Evolutionary conservation across 176 grass and related monocot species (phyloP).

Genomic region (Ensete glaucum): DNA sequence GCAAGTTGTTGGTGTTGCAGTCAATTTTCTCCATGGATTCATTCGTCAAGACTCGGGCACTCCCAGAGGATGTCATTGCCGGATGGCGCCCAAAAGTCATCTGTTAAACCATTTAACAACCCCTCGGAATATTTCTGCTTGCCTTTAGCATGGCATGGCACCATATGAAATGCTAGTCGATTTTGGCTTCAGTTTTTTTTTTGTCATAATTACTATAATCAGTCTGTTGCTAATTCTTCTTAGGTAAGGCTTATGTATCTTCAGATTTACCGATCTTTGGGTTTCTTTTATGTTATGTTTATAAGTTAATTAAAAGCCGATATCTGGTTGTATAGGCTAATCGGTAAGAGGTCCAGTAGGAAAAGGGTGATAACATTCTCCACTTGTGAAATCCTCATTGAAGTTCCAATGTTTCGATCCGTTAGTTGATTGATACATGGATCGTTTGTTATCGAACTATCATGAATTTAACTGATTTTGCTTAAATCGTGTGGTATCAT

Average conservation of each 20-base stretch:
- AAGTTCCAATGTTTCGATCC: no score
- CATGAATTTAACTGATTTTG: no score
- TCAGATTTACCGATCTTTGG: not conserved
- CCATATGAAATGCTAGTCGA: not conserved
- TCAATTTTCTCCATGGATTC: constrained; percentile 78
- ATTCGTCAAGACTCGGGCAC: constrained; percentile 69
- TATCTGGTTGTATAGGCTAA: not conserved
- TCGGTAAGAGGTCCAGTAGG: not conserved
- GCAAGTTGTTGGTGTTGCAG: constrained; percentile 22
- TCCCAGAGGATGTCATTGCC: constrained; percentile 76
- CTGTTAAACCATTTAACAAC: constrained; percentile 25
- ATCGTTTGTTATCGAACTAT: no score
- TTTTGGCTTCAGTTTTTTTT: not conserved
- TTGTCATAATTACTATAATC: not conserved
- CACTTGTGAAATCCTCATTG: no score
- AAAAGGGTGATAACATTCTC: no score
- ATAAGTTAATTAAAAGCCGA: not conserved
- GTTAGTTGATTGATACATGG: no score
- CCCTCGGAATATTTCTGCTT: not conserved
- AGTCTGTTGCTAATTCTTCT: no score
- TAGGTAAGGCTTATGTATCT: not conserved
- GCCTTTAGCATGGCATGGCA: no score
- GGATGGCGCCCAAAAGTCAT: constrained; percentile 92
- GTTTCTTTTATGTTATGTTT: not conserved
- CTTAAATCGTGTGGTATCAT: no score